Percentiles rank a stretch among this genome's conserved stretches.
Evolutionary conservation across 495 filamentous ascomycete genomes (phyloP).

Genomic region (Daldinia childiae): DNA sequence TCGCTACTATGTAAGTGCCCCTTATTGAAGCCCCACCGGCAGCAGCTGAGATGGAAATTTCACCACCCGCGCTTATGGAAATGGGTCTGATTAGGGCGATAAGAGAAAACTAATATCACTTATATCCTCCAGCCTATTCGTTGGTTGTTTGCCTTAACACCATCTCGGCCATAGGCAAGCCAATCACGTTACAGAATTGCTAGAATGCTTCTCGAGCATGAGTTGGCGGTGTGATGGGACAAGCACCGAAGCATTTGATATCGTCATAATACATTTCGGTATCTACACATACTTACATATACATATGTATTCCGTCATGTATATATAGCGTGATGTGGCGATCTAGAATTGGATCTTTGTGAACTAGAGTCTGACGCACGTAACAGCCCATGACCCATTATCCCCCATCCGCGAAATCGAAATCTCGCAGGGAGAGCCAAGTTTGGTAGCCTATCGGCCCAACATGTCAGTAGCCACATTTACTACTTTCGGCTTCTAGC

Average conservation of each 20-base stretch:
- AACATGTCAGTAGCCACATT: slow-evolving; percentile 28
- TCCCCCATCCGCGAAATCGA: slow-evolving; percentile 31
- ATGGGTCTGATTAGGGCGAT: background rate
- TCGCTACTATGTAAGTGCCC: background rate
- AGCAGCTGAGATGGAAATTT: slow-evolving; percentile 1
- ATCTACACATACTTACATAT: background rate
- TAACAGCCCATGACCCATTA: slow-evolving; percentile 7
- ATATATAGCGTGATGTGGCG: slow-evolving; percentile 34
- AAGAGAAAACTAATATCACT: slow-evolving; percentile 7
- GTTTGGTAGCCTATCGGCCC: slow-evolving; percentile 33
- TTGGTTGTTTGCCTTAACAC: slow-evolving; percentile 19
- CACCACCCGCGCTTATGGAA: slow-evolving; percentile 22
- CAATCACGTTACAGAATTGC: slow-evolving; percentile 21
- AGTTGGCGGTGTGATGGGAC: slow-evolving; percentile 43
- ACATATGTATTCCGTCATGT: background rate
- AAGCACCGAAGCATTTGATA: slow-evolving; percentile 25
- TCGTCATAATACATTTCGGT: slow-evolving; percentile 17
- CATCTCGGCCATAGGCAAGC: slow-evolving; percentile 11
- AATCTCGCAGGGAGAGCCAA: slow-evolving; percentile 32
- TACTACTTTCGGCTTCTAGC: slow-evolving; percentile 22
- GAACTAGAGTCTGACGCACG: slow-evolving; percentile 14
- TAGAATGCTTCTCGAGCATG: slow-evolving; percentile 10
- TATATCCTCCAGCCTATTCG: slow-evolving; percentile 1
- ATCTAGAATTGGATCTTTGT: slow-evolving; percentile 33
- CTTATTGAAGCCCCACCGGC: slow-evolving; percentile 21